Evolutionary conservation across 805 yeast genomes (phyloP), one percentile per base, ranked within the genome.

Genomic region (Saccharomycopsis malanga): DNA sequence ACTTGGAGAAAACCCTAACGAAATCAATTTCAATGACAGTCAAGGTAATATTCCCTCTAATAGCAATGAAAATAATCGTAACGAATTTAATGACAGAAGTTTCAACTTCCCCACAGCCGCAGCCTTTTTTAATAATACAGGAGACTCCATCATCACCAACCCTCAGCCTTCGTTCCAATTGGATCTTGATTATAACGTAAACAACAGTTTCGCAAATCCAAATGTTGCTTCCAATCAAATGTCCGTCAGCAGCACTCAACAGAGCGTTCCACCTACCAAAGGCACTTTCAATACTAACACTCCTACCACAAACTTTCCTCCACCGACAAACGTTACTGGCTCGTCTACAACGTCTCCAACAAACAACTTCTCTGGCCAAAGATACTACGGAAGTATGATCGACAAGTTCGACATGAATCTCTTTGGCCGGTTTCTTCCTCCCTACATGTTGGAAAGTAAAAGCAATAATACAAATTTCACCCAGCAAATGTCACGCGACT

Each of bases 361-460:
- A 5, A 32, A 32, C 23, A 30, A 14, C 14, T 29, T 35, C n/a
- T 25, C 20, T 35, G 43, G 32, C 36, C 46, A 61, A 35, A 63
- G 36, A 12, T 52, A 52, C 39, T 39, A 40, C 40, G 46, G 93
- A 1, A 93, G 95, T 3, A 81, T 85, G 37, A 83, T 87, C 71
- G 95, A 87, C 61, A 84, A 82, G 54, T 64, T 87, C 40, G 96
- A 87, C 60, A 77, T 86, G 58, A 89, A 86, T 58, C 72, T 87
- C 17, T 87, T 87, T 68, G 96, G 96, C 1, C 67, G 85, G 34
- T 81, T 83, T 53, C 60, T 86, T 42, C 95, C 95, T 2, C 93
- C 95, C 2, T 86, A 84, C 59, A 86, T 86, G 94, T 69, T 80
- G 37, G 63, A 64, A 25, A 46, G 44, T 39, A 42, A 49, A 10